Evolutionary conservation across 805 yeast species (phyloP), one percentile per base, ranked within the genome.

Genomic region (Lipomyces yamadae): DNA sequence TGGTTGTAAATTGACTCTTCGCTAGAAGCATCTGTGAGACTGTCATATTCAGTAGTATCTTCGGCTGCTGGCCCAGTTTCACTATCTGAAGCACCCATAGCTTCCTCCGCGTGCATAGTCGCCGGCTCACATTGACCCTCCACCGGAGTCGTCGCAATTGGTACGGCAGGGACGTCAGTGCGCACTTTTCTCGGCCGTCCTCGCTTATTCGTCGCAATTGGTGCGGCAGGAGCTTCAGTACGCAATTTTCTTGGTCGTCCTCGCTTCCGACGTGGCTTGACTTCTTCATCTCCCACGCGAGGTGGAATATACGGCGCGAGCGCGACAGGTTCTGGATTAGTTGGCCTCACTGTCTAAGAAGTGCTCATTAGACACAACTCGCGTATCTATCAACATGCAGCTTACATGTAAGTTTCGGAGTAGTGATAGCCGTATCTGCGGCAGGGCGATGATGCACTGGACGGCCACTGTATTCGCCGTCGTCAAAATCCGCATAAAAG

Each of bases 301-400:
- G 34, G 34, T 15, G 55, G 34, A 29, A 29, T 24, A 29, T 18
- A 24, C 7, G 34, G 55, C n/a, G 29, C 29, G 29, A 32, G 55
- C n/a, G 29, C 29, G 18, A 32, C 34, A 52, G 55, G 7, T 8
- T 29, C 32, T 24, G 55, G 15, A 52, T 5, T 4, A 29, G 30
- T 52, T 52, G 32, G 15, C 55, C 55, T 52, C 34, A 52, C 55
- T 52, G 55, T 52, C 55, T 52, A 32, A 52, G 15, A 24, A n/a
- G 48, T 42, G 48, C n/a, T 42, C 48, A 42, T 42, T 42, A 42
- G 48, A 24, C 2, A 42, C n/a, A 42, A 42, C 8, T 42, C 29
- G n/a, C 15, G 7, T 5, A 13, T 42, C 48, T 42, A 15, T 18
- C 48, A n/a, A 42, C 15, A 6, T 8, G 48, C 48, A 42, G 48